Evolutionary conservation across 179 eudicot genomes (phyloP), one percentile per base, ranked within the genome.

Genomic region (Silene noctiflora): DNA sequence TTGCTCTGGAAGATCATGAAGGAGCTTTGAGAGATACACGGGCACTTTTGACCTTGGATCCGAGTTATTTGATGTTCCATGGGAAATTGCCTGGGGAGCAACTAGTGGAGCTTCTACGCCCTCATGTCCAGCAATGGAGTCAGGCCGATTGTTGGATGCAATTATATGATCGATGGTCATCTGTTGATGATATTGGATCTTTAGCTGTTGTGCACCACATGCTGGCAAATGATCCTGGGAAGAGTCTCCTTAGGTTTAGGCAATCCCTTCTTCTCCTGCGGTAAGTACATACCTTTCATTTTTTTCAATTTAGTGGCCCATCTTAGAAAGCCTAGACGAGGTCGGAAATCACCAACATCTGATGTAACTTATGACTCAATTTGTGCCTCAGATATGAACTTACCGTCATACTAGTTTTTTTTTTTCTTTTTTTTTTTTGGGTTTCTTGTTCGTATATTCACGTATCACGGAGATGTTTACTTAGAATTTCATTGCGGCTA

Each of bases 81-180:
- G 94, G 97, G 72, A 91, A 86, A 83, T 70, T 91, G 83, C 89
- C 78, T 2, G 92, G 90, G 16, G 88, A 82, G 31, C 86, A 86
- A 66, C 75, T 91, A 69, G 90, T 88, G 48, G 94, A 91, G 84
- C 80, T 86, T 48, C 89, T 91, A 27, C 73, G 84, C 63, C 81
- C 85, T 69, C 84, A 87, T 81, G 87, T 86, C 33, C 92, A 86
- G 75, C 89, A 86, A 82, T 88, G 91, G 89, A 82, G 85, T 79
- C 91, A 82, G 64, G 97, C 92, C 67, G 97, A 91, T 77, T 91
- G 97, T 78, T 91, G 97, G 97, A 87, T 91, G 87, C 94, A 91
- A 67, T 79, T 91, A 59, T 86, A 88, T 80, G 94, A 90, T 73
- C 88, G 94, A 33, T 91, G 97, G 97, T 91, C 97, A 12, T 85